Conservation (phyloP, 2,329 filamentous ascomycete species). For the Ciborinia camelliae region DNA sequence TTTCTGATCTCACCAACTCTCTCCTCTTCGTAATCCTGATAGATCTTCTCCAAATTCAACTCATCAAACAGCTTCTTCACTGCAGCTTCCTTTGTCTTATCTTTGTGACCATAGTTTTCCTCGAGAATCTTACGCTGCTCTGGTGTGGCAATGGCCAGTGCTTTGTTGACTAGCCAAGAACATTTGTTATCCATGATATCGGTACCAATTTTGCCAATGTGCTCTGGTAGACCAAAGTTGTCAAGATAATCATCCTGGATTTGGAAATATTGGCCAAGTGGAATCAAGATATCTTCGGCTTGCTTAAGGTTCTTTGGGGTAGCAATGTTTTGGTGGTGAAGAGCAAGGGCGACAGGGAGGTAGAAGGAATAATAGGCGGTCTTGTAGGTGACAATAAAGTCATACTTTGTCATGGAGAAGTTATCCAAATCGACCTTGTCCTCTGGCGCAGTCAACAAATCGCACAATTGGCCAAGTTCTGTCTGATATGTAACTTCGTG, state of each 20-base stretch:
- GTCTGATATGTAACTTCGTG: constrained; percentile 93
- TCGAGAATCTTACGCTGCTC: constrained; percentile 87
- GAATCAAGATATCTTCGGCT: constrained; percentile 88
- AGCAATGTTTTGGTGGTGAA: constrained; percentile 81
- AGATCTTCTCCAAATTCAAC: constrained; percentile 76
- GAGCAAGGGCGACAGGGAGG: constrained; percentile 86
- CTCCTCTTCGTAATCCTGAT: constrained; percentile 87
- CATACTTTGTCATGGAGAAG: constrained; percentile 93
- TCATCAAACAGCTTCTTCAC: constrained; percentile 90
- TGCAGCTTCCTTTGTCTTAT: constrained; percentile 74
- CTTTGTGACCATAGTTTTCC: constrained; percentile 91
- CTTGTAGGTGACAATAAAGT: constrained; percentile 99
- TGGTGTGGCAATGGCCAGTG: constrained; percentile 71
- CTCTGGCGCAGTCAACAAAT: constrained; percentile 93
- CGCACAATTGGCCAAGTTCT: constrained; percentile 90
- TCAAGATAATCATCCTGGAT: constrained; percentile 98
- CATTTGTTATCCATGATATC: constrained; percentile 99
- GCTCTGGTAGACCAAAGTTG: constrained; percentile 88
- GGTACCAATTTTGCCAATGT: constrained; percentile 97
- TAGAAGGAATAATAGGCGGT: constrained; percentile 99
- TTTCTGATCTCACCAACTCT: constrained; percentile 71
- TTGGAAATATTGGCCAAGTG: constrained; percentile 98
- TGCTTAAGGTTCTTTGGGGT: constrained; percentile 86
- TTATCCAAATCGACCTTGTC: constrained; percentile 89
- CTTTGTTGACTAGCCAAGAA: constrained; percentile 97